Base-by-base conservation (phyloP, 192 early-diverging fungal species). In the Backusella tuberculispora region DNA sequence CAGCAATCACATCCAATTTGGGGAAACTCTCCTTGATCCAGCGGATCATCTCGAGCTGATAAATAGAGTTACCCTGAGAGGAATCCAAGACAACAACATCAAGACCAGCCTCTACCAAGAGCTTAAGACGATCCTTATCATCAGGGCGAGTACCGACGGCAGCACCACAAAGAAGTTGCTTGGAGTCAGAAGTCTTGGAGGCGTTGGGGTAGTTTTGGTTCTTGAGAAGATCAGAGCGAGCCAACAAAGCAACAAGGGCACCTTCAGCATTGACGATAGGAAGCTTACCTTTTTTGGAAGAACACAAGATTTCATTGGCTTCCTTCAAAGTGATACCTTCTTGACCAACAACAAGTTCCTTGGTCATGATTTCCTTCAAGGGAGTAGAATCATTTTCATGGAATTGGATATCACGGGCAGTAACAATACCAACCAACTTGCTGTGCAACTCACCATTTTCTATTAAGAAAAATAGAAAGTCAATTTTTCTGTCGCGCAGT, bases 371-470 rank as follows among this genome's bases (percentile, higher is more conserved):
- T n/a, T 88, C 79, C 74, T 88, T 85, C 71, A 99, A 84, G 64
- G 79, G 71, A 6, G 87, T 81, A 29, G 80, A 72, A 24, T 86
- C 77, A 68, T 96, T 94, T 64, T 87, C 85, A 37, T 94, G 86
- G 87, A 99, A 98, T 76, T 97, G 95, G 83, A 99, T 96, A 83
- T 99, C 97, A 63, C 97, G 92, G 69, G 94, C 92, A 42, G 97
- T 97, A 64, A 99, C 96, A 69, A 99, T 96, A 78, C 97, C 97
- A 40, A 99, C 82, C 42, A 99, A 86, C 86, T 94, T 95, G 75
- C 93, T 93, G 70, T 92, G 88, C 60, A 96, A 78, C 85, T 94
- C 91, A 74, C 97, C 97, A 74, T 84, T 90, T 73, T 92, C 92
- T 91, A 45, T 60, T 29, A 46, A 46, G 13, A 12, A 46, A 56